These are phyloP conservation scores for Nevesoporus exiguus DNA, from an alignment of 768 basidiomycete genomes.

Conservation along the genomic window DNA sequence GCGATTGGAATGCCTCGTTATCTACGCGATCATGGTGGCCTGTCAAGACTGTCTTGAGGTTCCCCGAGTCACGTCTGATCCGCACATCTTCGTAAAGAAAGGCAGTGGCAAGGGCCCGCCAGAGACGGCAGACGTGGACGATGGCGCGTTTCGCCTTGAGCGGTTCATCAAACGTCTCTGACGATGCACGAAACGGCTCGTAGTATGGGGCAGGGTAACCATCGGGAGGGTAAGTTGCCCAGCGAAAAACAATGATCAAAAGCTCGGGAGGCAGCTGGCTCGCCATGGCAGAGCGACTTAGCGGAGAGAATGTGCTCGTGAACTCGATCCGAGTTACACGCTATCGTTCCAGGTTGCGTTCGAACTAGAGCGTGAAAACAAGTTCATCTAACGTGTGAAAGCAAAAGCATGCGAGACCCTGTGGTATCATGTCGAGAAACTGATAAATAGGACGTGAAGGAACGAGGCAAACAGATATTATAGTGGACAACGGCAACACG, in stretches of 20 bases:
- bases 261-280: slow-evolving; percentile 47
- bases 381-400: slow-evolving; percentile 9
- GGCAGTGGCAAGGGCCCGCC: slow-evolving; percentile 45
- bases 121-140: slow-evolving; percentile 54
- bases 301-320: background rate
- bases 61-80: slow-evolving; percentile 33
- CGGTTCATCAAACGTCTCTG: slow-evolving; percentile 27
- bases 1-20: slow-evolving; percentile 16
- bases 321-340: slow-evolving; percentile 6
- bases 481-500: slow-evolving; percentile 29
- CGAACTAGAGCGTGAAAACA: background rate
- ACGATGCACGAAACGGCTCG: slow-evolving; percentile 44
- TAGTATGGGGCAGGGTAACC: slow-evolving; percentile 35
- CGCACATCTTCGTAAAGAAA: slow-evolving; percentile 55
- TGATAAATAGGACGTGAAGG: slow-evolving; percentile 26
- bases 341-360: too few species aligned
- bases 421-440: slow-evolving; percentile 32
- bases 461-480: slow-evolving; percentile 27
- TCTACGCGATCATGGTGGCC: background rate
- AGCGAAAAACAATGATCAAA: slow-evolving; percentile 50
- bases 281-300: background rate
- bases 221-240: slow-evolving; percentile 34
- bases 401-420: slow-evolving; percentile 18
- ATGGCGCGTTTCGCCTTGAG: slow-evolving; percentile 40
- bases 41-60: slow-evolving; percentile 34